phyloP scores from a whole-genome alignment of 768 basidiomycete species.

The Leccinum obscurum region DNA sequence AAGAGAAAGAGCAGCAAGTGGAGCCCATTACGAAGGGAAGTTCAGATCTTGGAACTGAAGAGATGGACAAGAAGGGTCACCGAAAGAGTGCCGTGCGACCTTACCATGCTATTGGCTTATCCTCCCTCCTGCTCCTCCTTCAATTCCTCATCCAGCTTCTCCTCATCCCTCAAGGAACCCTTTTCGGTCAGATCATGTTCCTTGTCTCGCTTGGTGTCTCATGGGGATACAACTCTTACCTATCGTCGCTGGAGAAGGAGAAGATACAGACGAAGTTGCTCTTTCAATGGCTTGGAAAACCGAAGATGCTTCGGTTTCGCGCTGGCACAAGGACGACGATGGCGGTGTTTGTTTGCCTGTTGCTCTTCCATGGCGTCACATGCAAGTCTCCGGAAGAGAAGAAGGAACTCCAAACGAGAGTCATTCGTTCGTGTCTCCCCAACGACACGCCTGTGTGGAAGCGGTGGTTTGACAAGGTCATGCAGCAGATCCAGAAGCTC shows the following conservation, averaged over 20 bases:
- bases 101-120: slow-evolving; percentile 26
- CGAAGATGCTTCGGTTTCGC: slow-evolving; percentile 12
- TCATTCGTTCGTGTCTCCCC: slow-evolving; percentile 18
- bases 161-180: slow-evolving; percentile 32
- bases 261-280: slow-evolving; percentile 24
- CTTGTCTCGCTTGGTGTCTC: slow-evolving; percentile 31
- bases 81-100: not conserved
- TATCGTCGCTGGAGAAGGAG: slow-evolving; percentile 37
- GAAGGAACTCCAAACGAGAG: not conserved
- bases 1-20: not conserved
- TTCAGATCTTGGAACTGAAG: not conserved
- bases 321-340: slow-evolving; percentile 22
- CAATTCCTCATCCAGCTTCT: slow-evolving; percentile 37
- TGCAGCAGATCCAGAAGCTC: slow-evolving; percentile 12
- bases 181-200: slow-evolving; percentile 40
- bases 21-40: not conserved
- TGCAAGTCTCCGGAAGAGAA: not conserved
- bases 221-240: slow-evolving; percentile 36
- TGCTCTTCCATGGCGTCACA: slow-evolving; percentile 20
- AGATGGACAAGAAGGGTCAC: not conserved
- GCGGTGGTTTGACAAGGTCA: slow-evolving; percentile 24
- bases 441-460: slow-evolving; percentile 28
- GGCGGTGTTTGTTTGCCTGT: slow-evolving; percentile 25
- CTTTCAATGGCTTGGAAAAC: slow-evolving; percentile 12
- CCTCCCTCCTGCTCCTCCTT: slow-evolving; percentile 27